Conservation (phyloP, 2,329 filamentous ascomycete genomes). For the Aspergillus unguis region DNA sequence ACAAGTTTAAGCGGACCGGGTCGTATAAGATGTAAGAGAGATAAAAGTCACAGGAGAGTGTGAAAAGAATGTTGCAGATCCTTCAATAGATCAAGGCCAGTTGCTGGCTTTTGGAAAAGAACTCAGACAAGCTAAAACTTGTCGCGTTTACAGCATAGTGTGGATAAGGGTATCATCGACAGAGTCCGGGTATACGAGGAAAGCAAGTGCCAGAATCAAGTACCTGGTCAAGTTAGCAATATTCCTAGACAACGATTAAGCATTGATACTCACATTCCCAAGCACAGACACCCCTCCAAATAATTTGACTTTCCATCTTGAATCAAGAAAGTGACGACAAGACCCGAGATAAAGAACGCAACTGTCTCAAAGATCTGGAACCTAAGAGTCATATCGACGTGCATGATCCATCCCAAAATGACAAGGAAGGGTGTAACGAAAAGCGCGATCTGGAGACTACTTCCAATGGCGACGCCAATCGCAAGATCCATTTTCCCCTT, state of each 20-base stretch:
- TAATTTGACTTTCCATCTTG: conserved; percentile 83
- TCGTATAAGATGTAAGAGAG: neutral
- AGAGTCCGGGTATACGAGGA: conserved; percentile 49
- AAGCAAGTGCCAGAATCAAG: conserved; percentile 46
- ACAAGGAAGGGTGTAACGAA: conserved; percentile 78
- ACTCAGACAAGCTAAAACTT: neutral
- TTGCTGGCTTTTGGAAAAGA: neutral
- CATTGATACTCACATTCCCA: conserved; percentile 49
- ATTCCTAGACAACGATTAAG: neutral
- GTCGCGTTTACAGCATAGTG: neutral
- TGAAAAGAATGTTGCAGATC: neutral
- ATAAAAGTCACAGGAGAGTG: neutral
- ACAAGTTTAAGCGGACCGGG: conserved; percentile 2
- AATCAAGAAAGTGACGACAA: conserved; percentile 70
- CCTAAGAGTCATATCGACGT: conserved; percentile 69
- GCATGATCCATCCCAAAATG: conserved; percentile 74
- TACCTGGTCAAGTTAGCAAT: conserved; percentile 29
- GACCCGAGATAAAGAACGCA: conserved; percentile 69
- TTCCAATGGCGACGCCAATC: conserved; percentile 78
- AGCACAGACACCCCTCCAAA: conserved; percentile 72
- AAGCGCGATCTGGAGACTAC: conserved; percentile 77
- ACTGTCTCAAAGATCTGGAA: conserved; percentile 80
- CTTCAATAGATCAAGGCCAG: neutral
- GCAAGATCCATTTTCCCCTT: conserved; percentile 67
- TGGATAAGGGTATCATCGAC: conserved; percentile 19